Evolutionary conservation across 148 eudicot species (phyloP).

Genomic region (Polygonum maritimum): DNA sequence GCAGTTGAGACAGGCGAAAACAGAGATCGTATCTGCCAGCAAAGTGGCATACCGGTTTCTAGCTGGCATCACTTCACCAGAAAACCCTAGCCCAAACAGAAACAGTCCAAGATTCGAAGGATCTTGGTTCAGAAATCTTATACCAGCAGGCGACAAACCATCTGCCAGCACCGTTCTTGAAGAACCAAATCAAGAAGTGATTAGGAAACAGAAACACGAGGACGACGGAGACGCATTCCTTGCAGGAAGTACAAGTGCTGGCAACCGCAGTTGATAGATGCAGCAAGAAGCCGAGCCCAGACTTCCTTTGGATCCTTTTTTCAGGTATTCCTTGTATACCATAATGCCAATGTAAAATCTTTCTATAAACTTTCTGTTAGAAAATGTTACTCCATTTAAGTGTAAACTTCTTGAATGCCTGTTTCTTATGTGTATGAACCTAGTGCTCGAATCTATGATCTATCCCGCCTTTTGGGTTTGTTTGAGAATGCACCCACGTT

Average conservation of each 20-base stretch:
- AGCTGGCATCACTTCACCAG: slow-evolving; percentile 44
- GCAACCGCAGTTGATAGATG: not conserved
- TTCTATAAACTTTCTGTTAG: slow-evolving; percentile 1
- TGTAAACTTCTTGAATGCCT: slow-evolving; percentile 7
- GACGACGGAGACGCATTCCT: slow-evolving; percentile 16
- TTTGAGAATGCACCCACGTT: not conserved
- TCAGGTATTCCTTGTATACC: slow-evolving; percentile 2
- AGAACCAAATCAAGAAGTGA: slow-evolving; percentile 34
- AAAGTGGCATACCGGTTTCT: slow-evolving; percentile 84
- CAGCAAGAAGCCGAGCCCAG: not conserved
- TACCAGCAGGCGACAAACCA: slow-evolving; percentile 66
- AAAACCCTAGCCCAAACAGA: slow-evolving; percentile 38
- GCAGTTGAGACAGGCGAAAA: slow-evolving; percentile 90
- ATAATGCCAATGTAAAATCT: slow-evolving; percentile 3
- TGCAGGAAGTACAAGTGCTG: slow-evolving; percentile 3
- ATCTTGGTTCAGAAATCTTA: slow-evolving; percentile 71
- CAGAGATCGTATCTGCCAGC: slow-evolving; percentile 88
- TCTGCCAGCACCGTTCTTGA: slow-evolving; percentile 67
- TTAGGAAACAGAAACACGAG: slow-evolving; percentile 25
- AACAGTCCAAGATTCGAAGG: slow-evolving; percentile 57
- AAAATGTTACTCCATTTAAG: not conserved
- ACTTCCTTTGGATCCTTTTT: not conserved
- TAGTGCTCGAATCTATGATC: not conserved
- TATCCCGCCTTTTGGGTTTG: not conserved
- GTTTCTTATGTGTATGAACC: not conserved